Evolutionary conservation across 2,329 filamentous ascomycete genomes (phyloP).

Genomic region (Beauveria sp.): DNA sequence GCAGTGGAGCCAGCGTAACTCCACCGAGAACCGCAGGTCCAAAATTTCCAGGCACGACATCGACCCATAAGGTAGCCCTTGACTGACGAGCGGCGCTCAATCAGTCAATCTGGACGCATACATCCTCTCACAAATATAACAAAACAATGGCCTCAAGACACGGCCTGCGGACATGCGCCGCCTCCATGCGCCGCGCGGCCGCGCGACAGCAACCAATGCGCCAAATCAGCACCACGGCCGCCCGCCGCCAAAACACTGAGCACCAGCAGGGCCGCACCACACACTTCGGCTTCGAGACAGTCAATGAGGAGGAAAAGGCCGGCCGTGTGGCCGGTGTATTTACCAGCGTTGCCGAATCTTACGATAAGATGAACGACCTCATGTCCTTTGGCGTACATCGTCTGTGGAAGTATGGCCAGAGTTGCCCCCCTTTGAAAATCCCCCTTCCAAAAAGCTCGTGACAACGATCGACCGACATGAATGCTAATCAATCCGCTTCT

Average conservation of each 20-base stretch:
- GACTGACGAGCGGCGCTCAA: neutral
- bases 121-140: neutral
- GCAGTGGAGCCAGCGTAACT: neutral
- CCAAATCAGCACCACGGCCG: slow-evolving; percentile 22
- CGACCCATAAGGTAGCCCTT: neutral
- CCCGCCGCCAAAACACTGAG: slow-evolving; percentile 18
- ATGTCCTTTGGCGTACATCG: slow-evolving; percentile 98
- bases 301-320: slow-evolving; percentile 71
- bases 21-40: neutral
- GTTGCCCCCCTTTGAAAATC: neutral
- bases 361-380: slow-evolving; percentile 98
- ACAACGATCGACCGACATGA: neutral
- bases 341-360: slow-evolving; percentile 86
- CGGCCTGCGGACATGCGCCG: slow-evolving; percentile 22
- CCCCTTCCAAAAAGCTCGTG: neutral
- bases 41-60: slow-evolving; percentile 7
- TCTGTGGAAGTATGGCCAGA: slow-evolving; percentile 65
- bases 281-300: slow-evolving; percentile 85
- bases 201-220: slow-evolving; percentile 14
- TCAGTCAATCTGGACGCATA: neutral
- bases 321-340: slow-evolving; percentile 76
- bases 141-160: slow-evolving; percentile 15
- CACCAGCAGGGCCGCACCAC: slow-evolving; percentile 50
- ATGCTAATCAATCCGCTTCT: neutral
- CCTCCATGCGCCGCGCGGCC: slow-evolving; percentile 16